These are phyloP conservation scores for Polytrichum formosum DNA, from an alignment of 225 moss, liverwort and hornwort genomes.

Conservation along the genomic window DNA sequence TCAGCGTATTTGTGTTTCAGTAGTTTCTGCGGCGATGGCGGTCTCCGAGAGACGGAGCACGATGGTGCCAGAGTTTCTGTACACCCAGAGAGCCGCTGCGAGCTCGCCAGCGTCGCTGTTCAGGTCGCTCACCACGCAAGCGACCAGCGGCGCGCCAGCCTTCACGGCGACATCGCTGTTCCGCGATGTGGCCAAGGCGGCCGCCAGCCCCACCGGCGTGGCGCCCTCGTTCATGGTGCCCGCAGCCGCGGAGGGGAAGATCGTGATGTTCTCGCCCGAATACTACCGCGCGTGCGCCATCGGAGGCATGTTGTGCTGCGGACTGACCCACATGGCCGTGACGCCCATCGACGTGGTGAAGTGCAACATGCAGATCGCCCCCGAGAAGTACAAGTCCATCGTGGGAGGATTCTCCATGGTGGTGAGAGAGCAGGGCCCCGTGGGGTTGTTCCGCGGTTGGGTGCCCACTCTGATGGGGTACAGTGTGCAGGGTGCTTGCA, in stretches of 20 bases:
- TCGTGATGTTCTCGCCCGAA: slow-evolving; percentile 49
- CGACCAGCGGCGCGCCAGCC: neutral
- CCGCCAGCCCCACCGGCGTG: slow-evolving; percentile 28
- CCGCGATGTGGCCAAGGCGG: slow-evolving; percentile 31
- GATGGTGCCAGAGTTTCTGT: slow-evolving; percentile 47
- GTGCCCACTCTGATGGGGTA: slow-evolving; percentile 78
- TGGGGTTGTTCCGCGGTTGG: slow-evolving; percentile 59
- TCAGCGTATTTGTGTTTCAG: neutral
- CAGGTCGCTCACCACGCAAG: slow-evolving; percentile 9
- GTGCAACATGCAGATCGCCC: slow-evolving; percentile 83
- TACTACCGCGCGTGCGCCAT: slow-evolving; percentile 60
- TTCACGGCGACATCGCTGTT: slow-evolving; percentile 35
- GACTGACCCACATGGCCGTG: slow-evolving; percentile 55
- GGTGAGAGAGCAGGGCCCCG: slow-evolving; percentile 53
- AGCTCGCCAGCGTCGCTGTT: slow-evolving; percentile 18
- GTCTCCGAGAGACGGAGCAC: slow-evolving; percentile 11
- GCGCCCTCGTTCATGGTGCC: slow-evolving; percentile 36
- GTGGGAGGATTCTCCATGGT: slow-evolving; percentile 44
- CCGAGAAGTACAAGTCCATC: slow-evolving; percentile 60
- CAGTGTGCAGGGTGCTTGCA: slow-evolving; percentile 82
- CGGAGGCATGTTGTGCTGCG: slow-evolving; percentile 66
- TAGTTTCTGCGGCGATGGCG: slow-evolving; percentile 20
- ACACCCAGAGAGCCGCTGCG: slow-evolving; percentile 12
- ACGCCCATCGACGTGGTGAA: slow-evolving; percentile 74
- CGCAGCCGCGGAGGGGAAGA: slow-evolving; percentile 46